These are phyloP conservation scores for Gaultheria prostrata DNA, from an alignment of 148 eudicot genomes.

Conservation along the genomic window DNA sequence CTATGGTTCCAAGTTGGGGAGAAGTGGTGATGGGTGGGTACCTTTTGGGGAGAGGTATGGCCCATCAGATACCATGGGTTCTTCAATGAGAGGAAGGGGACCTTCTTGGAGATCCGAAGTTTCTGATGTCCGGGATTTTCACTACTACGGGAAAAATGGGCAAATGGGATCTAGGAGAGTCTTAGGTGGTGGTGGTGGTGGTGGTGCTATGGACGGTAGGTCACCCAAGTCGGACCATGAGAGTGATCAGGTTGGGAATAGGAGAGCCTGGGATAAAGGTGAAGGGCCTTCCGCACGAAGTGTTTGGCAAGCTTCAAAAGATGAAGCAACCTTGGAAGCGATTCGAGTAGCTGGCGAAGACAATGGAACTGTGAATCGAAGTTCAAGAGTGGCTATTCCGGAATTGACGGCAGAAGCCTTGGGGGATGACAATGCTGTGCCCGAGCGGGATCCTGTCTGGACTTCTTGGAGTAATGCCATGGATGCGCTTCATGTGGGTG, in stretches of 20 bases:
- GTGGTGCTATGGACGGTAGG: slow-evolving; percentile 55
- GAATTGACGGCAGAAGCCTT: slow-evolving; percentile 72
- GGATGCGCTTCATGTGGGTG: slow-evolving; percentile 87
- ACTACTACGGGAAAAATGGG: slow-evolving; percentile 58
- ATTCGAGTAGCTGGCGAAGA: slow-evolving; percentile 92
- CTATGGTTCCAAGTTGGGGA: slow-evolving; percentile 49
- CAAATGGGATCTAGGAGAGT: slow-evolving; percentile 60
- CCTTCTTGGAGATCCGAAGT: slow-evolving; percentile 66
- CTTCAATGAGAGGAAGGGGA: slow-evolving; percentile 50
- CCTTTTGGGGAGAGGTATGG: slow-evolving; percentile 62
- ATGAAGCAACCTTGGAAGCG: slow-evolving; percentile 95
- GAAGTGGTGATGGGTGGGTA: slow-evolving; percentile 52
- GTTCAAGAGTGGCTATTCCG: slow-evolving; percentile 64
- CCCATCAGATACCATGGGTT: slow-evolving; percentile 43
- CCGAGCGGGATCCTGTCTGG: slow-evolving; percentile 79
- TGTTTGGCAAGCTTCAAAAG: slow-evolving; percentile 98
- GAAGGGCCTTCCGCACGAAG: slow-evolving; percentile 99
- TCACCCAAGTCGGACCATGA: slow-evolving; percentile 69
- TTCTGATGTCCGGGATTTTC: slow-evolving; percentile 60
- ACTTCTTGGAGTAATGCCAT: slow-evolving; percentile 94
- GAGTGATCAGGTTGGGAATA: slow-evolving; percentile 52
- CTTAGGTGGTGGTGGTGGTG: slow-evolving; percentile 48
- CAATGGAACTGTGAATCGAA: slow-evolving; percentile 48
- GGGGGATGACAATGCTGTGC: slow-evolving; percentile 55
- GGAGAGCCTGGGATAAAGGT: slow-evolving; percentile 87